phyloP scores from a whole-genome alignment of 768 basidiomycete species.

The Trametes punicea region DNA sequence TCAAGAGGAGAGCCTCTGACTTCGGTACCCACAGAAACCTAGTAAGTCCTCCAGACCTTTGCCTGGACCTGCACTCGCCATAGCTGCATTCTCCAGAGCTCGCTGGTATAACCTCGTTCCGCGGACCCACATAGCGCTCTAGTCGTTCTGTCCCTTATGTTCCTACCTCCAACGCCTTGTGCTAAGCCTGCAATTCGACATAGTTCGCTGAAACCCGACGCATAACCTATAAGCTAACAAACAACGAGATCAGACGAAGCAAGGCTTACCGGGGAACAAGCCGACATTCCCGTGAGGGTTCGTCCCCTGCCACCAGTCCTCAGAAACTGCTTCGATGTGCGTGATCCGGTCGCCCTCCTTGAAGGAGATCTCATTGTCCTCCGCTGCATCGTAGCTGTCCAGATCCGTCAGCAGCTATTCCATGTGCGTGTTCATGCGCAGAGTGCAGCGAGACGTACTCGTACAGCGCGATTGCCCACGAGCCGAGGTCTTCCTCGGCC shows the following conservation, averaged over 20 bases:
- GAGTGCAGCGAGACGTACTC: constrained; percentile 45
- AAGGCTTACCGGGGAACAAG: constrained; percentile 67
- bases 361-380: constrained; percentile 91
- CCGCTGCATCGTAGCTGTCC: constrained; percentile 81
- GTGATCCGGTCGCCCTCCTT: constrained; percentile 76
- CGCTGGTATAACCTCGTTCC: too few relatives aligned
- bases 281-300: constrained; percentile 54
- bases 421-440: constrained; percentile 2
- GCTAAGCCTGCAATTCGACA: constrained; percentile 21
- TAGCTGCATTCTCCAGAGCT: too few relatives aligned
- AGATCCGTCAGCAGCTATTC: background rate
- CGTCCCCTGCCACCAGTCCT: constrained; percentile 88
- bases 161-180: background rate
- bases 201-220: constrained; percentile 28
- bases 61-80: too few relatives aligned
- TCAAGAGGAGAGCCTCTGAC: too few relatives aligned
- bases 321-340: constrained; percentile 74
- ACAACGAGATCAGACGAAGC: background rate
- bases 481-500: constrained; percentile 51
- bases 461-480: constrained; percentile 63
- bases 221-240: constrained; percentile 14
- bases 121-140: too few relatives aligned
- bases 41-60: too few relatives aligned
- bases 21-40: too few relatives aligned
- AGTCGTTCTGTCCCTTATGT: background rate